Conservation (phyloP, 495 filamentous ascomycete species). For the Aspergillus avenaceus region DNA sequence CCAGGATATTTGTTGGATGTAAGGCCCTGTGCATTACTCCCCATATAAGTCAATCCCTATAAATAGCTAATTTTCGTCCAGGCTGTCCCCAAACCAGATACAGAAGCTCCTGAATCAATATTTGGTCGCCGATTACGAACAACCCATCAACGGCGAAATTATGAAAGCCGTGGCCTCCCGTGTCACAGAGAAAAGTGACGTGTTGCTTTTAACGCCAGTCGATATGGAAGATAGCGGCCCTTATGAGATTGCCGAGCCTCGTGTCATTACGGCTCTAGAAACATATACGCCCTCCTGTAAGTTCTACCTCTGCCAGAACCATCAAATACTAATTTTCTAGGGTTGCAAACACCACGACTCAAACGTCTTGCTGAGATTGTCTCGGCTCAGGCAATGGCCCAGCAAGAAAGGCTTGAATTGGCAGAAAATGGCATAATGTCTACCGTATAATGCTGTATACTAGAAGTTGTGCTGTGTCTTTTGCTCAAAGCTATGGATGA, state of each 20-base stretch:
- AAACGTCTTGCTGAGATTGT: constrained; percentile 97
- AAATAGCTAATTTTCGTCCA: constrained; percentile 25
- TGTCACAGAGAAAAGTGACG: constrained; percentile 97
- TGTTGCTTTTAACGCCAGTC: constrained; percentile 84
- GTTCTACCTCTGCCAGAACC: constrained; percentile 22
- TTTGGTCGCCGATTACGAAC: constrained; percentile 97
- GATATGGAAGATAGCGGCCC: constrained; percentile 99
- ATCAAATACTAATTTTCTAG: constrained; percentile 24
- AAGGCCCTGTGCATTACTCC: constrained; percentile 25
- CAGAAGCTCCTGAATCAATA: constrained; percentile 99
- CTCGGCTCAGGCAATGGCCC: constrained; percentile 87
- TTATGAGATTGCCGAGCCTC: constrained; percentile 96
- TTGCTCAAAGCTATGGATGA: constrained; percentile 31
- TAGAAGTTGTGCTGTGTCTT: constrained; percentile 19
- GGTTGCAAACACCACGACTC: constrained; percentile 93
- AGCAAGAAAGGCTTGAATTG: constrained; percentile 80
- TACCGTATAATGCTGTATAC: constrained; percentile 32
- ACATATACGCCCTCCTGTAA: constrained; percentile 95
- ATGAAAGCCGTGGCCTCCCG: constrained; percentile 98
- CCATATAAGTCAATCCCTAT: neutral
- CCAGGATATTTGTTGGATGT: constrained; percentile 99
- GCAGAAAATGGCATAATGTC: constrained; percentile 30
- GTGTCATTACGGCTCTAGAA: constrained; percentile 92
- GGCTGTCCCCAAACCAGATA: constrained; percentile 97
- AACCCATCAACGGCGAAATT: constrained; percentile 98